Evolutionary conservation across 2,329 filamentous ascomycete species (phyloP), one percentile per base, ranked within the genome.

Genomic region (Colletotrichum theobromicola): DNA sequence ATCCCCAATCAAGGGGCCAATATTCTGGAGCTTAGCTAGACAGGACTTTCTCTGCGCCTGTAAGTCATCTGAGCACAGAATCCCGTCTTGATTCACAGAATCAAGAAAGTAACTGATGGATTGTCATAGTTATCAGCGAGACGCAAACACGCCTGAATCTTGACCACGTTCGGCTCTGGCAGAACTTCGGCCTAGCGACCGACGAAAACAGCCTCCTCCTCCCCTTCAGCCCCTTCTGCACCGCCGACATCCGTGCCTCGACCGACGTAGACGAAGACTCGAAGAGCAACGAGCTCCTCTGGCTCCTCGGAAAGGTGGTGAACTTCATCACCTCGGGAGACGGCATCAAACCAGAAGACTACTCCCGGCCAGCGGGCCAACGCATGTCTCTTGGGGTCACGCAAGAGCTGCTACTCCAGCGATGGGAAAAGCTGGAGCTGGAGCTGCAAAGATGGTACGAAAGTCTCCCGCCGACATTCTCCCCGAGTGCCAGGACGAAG

Each of bases 1-100:
- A 4, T 88, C 88, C 79, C 89, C 86, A 13, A 86, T 91, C 24
- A 87, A 84, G 79, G 90, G 75, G 13, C 61, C 91, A 8, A 90
- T 90, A 0, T 93, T 93, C 79, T 93, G 91, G 91, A 93, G 92
- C 76, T 91, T 93, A 80, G 91, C 91, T 18, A 85, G 91, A 28
- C 91, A 93, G 77, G 91, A 93, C 77, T 91, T 93, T 83, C 83
- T 93, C 34, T 88, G 90, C 78, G 91, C 91, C 67, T 92, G 89
- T 88, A 81, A 83, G 86, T 83, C 12, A 7, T 7, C 24, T 26
- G 12, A 5, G 8, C 8, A 7, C 4, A 18, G 5, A 7, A 2
- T 21, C 9, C 15, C 26, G 7, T 32, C 28, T 32, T 24, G 18
- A 3, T 13, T 8, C 1, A 32, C 30, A 60, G 12, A 3, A 10